Evolutionary conservation across 1,284 basidiomycete genomes (phyloP), one percentile per base, ranked within the genome.

Genomic region (Austroboletus olivaceoglutinosus): DNA sequence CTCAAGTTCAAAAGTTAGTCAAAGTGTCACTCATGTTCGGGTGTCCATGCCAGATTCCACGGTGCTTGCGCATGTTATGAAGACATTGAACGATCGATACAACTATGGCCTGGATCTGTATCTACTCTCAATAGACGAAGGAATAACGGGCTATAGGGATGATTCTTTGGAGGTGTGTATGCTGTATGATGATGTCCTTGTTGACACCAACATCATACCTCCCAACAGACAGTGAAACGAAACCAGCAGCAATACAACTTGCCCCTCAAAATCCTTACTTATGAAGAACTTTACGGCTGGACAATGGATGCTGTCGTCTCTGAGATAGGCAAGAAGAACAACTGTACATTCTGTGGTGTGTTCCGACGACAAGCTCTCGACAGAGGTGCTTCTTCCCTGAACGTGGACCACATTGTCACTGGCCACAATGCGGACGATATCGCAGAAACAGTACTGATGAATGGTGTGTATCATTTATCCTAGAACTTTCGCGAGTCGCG

Each of bases 341-440:
- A 99, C 64, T 99, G 96, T 70, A 99, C 96, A 0, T 99, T 98
- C 69, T 99, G 96, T 67, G 96, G 96, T 22, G 96, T 99, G 3
- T 99, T 99, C 65, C 78, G 96, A 44, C 77, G 96, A 34, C 97
- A 99, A 70, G 96, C 97, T 3, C 80, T 99, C 16, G 96, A 99
- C 72, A 80, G 96, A 51, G 96, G 96, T 1, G 97, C 96, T 1
- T 84, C 90, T 2, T 83, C 86, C 63, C 75, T 99, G 30, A 79
- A 85, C 27, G 94, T 99, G 9, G 94, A 98, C 61, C 97, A 99
- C 65, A 98, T 99, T 54, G 95, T 99, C 3, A 99, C 96, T 0
- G 96, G 96, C 0, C 96, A 99, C 71, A 99, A 99, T 67, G 96
- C 96, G 30, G 96, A 99, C 63, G 96, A 99, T 70, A 95, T 99